These are phyloP conservation scores for Aciculosporium take DNA, from an alignment of 2,329 filamentous ascomycete species.

Conservation along the genomic window DNA sequence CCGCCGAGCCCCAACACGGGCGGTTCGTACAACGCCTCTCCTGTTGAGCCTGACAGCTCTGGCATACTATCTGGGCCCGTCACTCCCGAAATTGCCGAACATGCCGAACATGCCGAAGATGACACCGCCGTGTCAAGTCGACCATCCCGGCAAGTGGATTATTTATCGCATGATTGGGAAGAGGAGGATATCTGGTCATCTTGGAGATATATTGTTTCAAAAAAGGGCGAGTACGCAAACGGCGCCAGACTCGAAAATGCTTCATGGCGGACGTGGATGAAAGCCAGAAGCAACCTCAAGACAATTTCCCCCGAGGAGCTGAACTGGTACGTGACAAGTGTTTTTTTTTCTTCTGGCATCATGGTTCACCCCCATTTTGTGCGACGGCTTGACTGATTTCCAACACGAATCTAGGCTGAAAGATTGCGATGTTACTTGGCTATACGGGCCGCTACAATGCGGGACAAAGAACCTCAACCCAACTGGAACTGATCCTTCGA, in stretches of 20 bases:
- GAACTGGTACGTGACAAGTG: conserved; percentile 60
- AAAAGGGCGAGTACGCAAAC: conserved; percentile 66
- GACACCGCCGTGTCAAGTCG: conserved; percentile 61
- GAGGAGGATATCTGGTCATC: conserved; percentile 97
- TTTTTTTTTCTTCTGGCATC: not conserved
- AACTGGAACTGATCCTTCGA: conserved; percentile 26
- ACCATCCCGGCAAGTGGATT: conserved; percentile 85
- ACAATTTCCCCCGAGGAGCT: conserved; percentile 84
- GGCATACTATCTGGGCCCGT: conserved; percentile 40
- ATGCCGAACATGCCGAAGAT: conserved; percentile 55
- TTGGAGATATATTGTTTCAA: conserved; percentile 83
- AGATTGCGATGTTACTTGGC: conserved; percentile 93
- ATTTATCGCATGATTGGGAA: conserved; percentile 81
- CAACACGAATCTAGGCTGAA: conserved; percentile 58
- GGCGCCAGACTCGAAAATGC: conserved; percentile 80
- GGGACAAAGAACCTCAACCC: conserved; percentile 42
- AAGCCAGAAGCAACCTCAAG: conserved; percentile 71
- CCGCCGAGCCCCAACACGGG: conserved; percentile 34
- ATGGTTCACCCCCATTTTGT: not conserved
- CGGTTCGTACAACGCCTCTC: conserved; percentile 38
- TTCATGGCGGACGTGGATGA: conserved; percentile 94
- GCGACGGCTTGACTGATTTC: conserved; percentile 3
- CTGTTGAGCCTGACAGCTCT: conserved; percentile 38
- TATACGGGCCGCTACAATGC: conserved; percentile 84
- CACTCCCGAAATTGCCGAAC: conserved; percentile 39